These are phyloP conservation scores for Davidsoniella virescens DNA, from an alignment of 2,329 filamentous ascomycete genomes.

Conservation along the genomic window DNA sequence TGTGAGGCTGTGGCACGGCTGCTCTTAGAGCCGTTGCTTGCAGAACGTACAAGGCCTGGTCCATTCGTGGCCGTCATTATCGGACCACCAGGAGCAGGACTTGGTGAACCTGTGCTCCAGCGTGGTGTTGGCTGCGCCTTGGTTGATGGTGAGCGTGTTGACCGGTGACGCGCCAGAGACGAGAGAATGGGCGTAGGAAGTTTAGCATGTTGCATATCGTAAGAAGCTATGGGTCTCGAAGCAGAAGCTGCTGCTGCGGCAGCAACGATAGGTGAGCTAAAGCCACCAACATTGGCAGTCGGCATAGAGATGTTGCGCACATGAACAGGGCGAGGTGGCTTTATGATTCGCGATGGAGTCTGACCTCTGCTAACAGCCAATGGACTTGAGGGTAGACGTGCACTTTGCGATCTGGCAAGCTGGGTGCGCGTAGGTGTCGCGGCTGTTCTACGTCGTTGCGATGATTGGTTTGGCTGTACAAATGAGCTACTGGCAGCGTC, in stretches of 20 bases:
- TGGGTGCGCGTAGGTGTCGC: neutral
- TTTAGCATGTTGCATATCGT: no score
- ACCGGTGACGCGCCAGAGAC: conserved; percentile 20
- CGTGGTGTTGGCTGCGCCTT: conserved; percentile 37
- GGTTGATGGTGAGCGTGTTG: conserved; percentile 39
- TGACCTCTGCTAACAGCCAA: conserved; percentile 22
- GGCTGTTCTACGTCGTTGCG: neutral
- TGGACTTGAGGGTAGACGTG: conserved; percentile 22
- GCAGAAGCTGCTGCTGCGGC: neutral
- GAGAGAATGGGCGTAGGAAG: no score
- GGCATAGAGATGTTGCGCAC: conserved; percentile 39
- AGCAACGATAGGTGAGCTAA: conserved; percentile 27
- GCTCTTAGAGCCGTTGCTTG: conserved; percentile 10
- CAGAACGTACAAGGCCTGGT: conserved; percentile 1
- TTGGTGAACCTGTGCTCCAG: conserved; percentile 33
- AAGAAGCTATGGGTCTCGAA: neutral
- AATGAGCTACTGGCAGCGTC: neutral
- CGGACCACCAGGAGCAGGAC: conserved; percentile 23
- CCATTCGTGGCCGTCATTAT: conserved; percentile 16
- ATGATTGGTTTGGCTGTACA: no score
- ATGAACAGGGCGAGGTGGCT: conserved; percentile 28
- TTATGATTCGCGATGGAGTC: conserved; percentile 26
- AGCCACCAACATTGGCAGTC: conserved; percentile 26
- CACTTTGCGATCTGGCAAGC: conserved; percentile 17
- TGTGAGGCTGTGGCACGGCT: conserved; percentile 37